phyloP scores from a whole-genome alignment of 495 filamentous ascomycete species.

The Collariella sp. region DNA sequence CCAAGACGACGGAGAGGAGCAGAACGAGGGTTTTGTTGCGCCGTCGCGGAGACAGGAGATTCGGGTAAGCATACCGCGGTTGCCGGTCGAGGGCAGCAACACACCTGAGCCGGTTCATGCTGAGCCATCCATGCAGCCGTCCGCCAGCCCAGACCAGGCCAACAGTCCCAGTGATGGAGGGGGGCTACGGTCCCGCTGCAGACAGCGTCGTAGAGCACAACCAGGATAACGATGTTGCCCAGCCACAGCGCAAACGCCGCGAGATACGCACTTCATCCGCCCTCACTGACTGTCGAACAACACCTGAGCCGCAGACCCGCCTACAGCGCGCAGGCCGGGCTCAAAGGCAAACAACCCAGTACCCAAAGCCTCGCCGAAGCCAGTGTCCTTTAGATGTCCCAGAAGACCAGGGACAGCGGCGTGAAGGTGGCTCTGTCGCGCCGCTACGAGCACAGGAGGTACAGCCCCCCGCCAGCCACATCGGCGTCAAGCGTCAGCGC shows the following conservation, averaged over 20 bases:
- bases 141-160: constrained; percentile 6
- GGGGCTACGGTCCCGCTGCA: neutral
- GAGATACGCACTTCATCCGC: neutral
- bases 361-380: no score
- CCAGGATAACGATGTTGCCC: neutral
- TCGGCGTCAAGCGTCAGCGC: constrained; percentile 7
- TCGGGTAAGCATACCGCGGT: constrained; percentile 2
- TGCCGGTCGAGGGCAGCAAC: constrained; percentile 5
- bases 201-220: neutral
- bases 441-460: neutral
- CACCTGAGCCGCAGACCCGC: neutral
- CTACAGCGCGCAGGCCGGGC: neutral
- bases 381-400: no score
- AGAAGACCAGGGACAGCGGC: no score
- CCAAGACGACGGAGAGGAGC: neutral
- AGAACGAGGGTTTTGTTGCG: neutral
- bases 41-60: neutral
- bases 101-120: constrained; percentile 1
- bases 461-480: neutral
- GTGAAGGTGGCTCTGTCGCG: no score
- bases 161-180: neutral
- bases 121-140: constrained; percentile 10
- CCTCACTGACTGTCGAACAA: neutral
- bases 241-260: neutral
- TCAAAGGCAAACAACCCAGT: neutral